phyloP scores from a whole-genome alignment of 2,329 filamentous ascomycete genomes.

The Fusarium concolor region DNA sequence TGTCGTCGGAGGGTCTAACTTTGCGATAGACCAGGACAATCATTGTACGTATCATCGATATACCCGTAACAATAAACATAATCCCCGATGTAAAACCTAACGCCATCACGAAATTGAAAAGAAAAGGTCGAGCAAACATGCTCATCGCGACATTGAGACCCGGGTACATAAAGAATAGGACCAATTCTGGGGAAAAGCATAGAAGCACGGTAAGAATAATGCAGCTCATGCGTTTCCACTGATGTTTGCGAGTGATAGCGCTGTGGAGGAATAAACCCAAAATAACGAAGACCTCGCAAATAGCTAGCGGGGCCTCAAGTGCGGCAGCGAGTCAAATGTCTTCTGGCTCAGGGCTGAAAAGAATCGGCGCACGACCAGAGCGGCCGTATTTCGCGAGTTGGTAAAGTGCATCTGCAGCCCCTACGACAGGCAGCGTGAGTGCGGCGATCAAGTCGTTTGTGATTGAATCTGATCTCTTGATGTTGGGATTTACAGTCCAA shows the following conservation, averaged over 20 bases:
- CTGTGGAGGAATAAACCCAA: background rate
- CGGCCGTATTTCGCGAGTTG: background rate
- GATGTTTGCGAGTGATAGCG: background rate
- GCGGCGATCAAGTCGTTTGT: background rate
- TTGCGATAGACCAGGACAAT: background rate
- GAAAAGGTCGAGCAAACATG: background rate
- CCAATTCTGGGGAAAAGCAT: background rate
- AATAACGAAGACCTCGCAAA: background rate
- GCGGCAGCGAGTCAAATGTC: background rate
- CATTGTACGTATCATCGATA: rapidly evolving
- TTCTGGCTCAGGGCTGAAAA: background rate
- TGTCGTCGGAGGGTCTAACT: background rate
- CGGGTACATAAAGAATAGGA: background rate
- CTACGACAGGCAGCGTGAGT: background rate
- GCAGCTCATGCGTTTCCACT: background rate
- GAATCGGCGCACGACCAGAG: background rate
- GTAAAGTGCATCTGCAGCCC: background rate
- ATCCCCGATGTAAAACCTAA: background rate
- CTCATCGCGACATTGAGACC: background rate
- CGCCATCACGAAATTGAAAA: background rate
- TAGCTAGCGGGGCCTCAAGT: background rate
- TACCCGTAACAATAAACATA: background rate
- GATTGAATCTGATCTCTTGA: background rate
- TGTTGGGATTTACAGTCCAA: background rate
- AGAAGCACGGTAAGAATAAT: background rate